These are phyloP conservation scores for Candida silvicultrix DNA, from an alignment of 805 yeast species.

Conservation along the genomic window DNA sequence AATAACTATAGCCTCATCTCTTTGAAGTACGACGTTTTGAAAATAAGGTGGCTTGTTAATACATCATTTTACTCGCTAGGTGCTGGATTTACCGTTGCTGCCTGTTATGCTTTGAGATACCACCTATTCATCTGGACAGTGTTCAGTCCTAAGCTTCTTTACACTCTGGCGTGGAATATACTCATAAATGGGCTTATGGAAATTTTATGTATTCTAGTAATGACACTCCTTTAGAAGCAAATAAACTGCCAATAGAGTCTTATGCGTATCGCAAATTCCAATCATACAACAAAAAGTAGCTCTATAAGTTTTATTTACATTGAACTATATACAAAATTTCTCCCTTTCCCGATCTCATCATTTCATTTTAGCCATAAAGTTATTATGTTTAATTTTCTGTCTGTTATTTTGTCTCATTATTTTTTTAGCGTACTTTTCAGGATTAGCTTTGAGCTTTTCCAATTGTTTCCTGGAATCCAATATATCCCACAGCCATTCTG, in stretches of 20 bases:
- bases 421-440: conserved; percentile 63
- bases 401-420: conserved; percentile 65
- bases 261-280: background rate
- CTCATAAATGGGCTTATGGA: conserved; percentile 35
- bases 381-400: conserved; percentile 64
- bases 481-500: conserved; percentile 90
- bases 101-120: conserved; percentile 71
- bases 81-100: conserved; percentile 50
- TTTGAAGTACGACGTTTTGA: conserved; percentile 29
- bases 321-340: background rate
- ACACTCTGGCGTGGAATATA: conserved; percentile 69
- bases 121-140: conserved; percentile 98
- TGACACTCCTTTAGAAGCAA: conserved; percentile 1
- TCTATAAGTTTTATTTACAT: background rate
- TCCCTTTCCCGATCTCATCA: background rate
- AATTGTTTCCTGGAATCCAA: conserved; percentile 62
- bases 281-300: background rate
- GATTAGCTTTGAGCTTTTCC: conserved; percentile 49
- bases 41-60: conserved; percentile 17
- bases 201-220: conserved; percentile 2
- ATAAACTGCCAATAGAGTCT: background rate
- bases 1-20: conserved; percentile 10
- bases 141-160: conserved; percentile 86
- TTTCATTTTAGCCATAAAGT: conserved; percentile 55
- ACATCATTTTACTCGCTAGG: conserved; percentile 49